Conservation (phyloP, 305 asterid species). For the Fraxinus xanthoxyloides region DNA sequence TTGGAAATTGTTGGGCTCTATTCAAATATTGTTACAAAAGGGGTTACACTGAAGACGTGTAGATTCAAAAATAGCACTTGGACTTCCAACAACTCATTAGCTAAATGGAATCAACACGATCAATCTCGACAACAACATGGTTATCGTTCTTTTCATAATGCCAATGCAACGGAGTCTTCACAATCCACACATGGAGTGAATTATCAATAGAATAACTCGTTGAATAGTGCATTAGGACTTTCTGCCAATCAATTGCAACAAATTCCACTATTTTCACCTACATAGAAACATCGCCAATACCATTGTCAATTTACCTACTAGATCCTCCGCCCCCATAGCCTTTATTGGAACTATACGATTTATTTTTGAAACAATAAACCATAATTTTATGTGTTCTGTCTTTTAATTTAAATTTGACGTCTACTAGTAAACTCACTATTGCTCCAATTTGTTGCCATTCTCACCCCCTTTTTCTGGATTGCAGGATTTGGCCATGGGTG, state of each 20-base stretch:
- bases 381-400: too few relatives aligned
- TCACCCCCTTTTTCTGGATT: too few relatives aligned
- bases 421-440: too few relatives aligned
- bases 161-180: neutral
- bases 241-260: neutral
- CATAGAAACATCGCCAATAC: neutral
- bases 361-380: too few relatives aligned
- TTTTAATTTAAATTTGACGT: too few relatives aligned
- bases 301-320: neutral
- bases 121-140: neutral
- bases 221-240: neutral
- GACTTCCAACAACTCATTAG: neutral
- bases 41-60: neutral
- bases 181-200: neutral
- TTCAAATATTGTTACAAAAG: neutral
- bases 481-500: too few relatives aligned
- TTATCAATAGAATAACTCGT: neutral
- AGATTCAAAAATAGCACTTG: neutral
- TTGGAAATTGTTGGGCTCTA: neutral
- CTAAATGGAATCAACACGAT: neutral
- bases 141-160: neutral
- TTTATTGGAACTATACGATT: neutral
- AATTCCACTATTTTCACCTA: neutral
- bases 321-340: neutral
- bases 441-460: too few relatives aligned